Evolutionary conservation across 345 rosid species (phyloP), one percentile per base, ranked within the genome.

Genomic region (Punica granatum): DNA sequence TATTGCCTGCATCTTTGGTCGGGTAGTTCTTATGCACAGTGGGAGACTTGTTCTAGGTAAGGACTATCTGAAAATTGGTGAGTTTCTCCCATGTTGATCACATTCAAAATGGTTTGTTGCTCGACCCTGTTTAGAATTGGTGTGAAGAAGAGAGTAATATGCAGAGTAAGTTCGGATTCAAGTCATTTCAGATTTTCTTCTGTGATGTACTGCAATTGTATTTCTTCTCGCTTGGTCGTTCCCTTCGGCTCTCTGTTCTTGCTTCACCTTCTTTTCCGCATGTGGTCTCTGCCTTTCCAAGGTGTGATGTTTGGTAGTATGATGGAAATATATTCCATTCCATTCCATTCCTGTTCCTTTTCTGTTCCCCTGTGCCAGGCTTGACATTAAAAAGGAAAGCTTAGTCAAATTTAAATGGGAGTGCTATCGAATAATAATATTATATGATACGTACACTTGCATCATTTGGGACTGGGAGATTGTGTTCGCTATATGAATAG

Each of bases 21-120:
- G 28, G 65, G 73, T 79, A 73, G 75, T 75, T 64, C 69, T 81
- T 74, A 78, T 74, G 73, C 74, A 39, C 66, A 37, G 66, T 65
- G 75, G 74, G 74, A 72, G 33, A 7, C 34, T 63, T 49, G 59
- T 63, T 70, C 49, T 74, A 71, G 83, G 77, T 79, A 75, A 75
- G 87, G 67, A 58, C 70, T 43, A 67, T 56, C 33, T 26, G 33
- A 16, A 26, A 12, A 13, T 26, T 56, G 58, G 30, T 30, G 61
- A 28, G 34, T 56, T 28, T 23, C 7, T 10, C 34, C 61, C 6
- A 13, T 56, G 33, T 12, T 12, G 26, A 26, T 56, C 30, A 56
- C 5, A 56, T 56, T 28, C 28, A 5, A 51, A 23, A n/a, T n/a
- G 30, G 30, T n/a, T n/a, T n/a, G n/a, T n/a, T n/a, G n/a, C n/a